Evolutionary conservation across 2,329 filamentous ascomycete genomes (phyloP), one percentile per base, ranked within the genome.

Genomic region (Fusarium chuoi): DNA sequence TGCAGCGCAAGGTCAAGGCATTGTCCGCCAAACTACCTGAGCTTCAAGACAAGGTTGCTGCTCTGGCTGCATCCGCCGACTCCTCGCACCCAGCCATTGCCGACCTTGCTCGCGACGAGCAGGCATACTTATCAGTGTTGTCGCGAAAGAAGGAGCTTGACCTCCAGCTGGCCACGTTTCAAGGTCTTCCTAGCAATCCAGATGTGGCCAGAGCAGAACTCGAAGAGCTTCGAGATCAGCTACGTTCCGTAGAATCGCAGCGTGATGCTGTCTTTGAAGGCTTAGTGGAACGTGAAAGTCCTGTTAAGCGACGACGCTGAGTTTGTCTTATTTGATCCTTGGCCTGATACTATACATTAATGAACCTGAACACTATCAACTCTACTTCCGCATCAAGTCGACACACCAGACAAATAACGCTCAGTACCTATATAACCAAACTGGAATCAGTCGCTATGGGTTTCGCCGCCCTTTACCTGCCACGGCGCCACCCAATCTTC

Each of bases 251-350:
- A 58, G 91, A 87, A 35, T 86, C 86, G 72, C 86, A 87, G 75
- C 88, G 95, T 61, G 94, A 98, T 80, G 87, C 84, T 36, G 85
- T 94, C 62, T 97, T 97, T 79, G 94, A 96, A 79, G 88, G 87
- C 5, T 80, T 96, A 52, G 90, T 94, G 6, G 89, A 91, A 76
- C 85, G 86, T 45, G 88, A 90, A 78, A 90, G 88, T 61, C 89
- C 89, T 5, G 82, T 84, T 64, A 87, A 85, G 70, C 76, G 79
- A 60, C 77, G 77, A 57, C 82, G 79, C 76, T 79, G 72, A 78
- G 42, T 51, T 42, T 70, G 57, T 68, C 61, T 62, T 58, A 54
- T 52, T 65, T 72, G 41, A 65, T 62, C 33, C 41, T 65, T 30
- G 66, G 60, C 26, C 33, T 44, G 59, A 68, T 74, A 70, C 72